Conservation (phyloP, 169 alveolate genomes). For the Cryptosporidium baileyi region DNA sequence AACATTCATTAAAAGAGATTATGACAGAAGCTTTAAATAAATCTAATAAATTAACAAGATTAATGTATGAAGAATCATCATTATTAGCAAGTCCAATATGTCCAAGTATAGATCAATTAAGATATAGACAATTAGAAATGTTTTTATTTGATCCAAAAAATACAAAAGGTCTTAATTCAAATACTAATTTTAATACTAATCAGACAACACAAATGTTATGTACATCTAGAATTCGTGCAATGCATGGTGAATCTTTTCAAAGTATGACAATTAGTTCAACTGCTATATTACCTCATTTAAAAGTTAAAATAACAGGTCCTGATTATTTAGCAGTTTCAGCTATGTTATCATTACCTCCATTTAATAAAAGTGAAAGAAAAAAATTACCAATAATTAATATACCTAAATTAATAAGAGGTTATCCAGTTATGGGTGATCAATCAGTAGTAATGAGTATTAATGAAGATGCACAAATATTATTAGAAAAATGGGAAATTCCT, state of each 20-base stretch:
- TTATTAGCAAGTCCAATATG: conserved; percentile 50
- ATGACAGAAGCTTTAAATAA: not conserved
- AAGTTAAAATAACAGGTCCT: conserved; percentile 53
- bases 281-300: conserved; percentile 44
- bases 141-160: conserved; percentile 48
- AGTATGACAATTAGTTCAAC: conserved; percentile 56
- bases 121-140: conserved; percentile 39
- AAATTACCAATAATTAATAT: conserved; percentile 37
- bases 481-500: conserved; percentile 58
- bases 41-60: conserved; percentile 4
- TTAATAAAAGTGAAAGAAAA: conserved; percentile 14
- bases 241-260: conserved; percentile 57
- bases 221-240: conserved; percentile 36
- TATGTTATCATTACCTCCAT: conserved; percentile 62
- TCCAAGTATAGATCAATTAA: conserved; percentile 60
- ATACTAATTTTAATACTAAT: not conserved
- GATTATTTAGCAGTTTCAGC: conserved; percentile 56
- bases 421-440: conserved; percentile 62
- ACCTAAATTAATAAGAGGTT: conserved; percentile 50
- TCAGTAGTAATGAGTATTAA: conserved; percentile 44
- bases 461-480: conserved; percentile 31
- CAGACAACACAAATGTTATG: conserved; percentile 38
- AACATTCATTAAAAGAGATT: conserved; percentile 10
- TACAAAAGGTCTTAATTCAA: not conserved
- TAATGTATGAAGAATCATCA: conserved; percentile 67